Base-by-base conservation (phyloP, 2,329 filamentous ascomycete genomes). In the Trichoderma sp. region DNA sequence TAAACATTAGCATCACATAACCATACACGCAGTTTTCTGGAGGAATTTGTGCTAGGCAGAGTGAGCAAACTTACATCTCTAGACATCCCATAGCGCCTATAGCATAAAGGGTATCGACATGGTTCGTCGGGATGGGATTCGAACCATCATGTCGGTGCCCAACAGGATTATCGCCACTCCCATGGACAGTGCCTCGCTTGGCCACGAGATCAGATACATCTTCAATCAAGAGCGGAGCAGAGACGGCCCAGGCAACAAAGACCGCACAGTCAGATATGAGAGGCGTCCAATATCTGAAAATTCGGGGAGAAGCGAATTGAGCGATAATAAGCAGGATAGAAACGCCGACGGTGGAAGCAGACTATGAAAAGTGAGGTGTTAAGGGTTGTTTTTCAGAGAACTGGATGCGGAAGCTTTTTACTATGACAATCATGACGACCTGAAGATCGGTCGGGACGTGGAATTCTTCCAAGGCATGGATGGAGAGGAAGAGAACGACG, bases 221-320 rank as follows among this genome's bases (percentile, higher is more conserved):
- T n/a, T 84, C 82, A 17, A 84, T 78, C 12, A 87, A 76, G 65
- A 83, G 79, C 79, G 88, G 89, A 72, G 84, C 78, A 62, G 80
- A 81, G 43, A 81, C 78, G 71, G 85, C 79, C 17, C 88, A 62
- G 6, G 85, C 85, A 34, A 81, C 80, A 53, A 87, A 72, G 71
- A 79, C 76, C 84, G 85, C 85, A 15, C 83, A 85, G 11, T 81
- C 78, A 1, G 84, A 75, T 63, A 79, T 78, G 32, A 84, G 73
- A 39, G 74, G 83, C 36, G 76, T 70, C 53, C 84, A 84, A 2
- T 32, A 59, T 12, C 57, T 34, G 57, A 59, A 59, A 3, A 32
- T 23, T n/a, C 28, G 28, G 57, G 57, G 57, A 20, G 57, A 59
- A 1, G 57, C 28, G 28, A 59, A 59, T 59, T 59, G 57, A 9